Evolutionary conservation across 345 rosid genomes (phyloP).

Genomic region (Eucalyptus pauciflora): DNA sequence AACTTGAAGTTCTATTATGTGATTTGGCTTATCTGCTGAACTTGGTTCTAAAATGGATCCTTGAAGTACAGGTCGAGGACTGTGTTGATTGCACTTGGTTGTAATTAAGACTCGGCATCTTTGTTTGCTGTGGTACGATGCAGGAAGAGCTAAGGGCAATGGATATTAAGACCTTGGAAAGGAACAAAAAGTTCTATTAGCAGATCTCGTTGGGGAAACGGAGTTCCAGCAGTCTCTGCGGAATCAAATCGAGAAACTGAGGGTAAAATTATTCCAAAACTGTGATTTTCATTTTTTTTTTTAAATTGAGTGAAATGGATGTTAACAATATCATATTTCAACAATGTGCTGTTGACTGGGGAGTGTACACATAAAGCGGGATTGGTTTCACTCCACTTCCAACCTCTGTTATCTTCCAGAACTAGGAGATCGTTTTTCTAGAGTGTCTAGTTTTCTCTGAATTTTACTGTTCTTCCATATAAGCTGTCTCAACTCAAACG

Average conservation of each 20-base stretch:
- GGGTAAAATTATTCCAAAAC: constrained; percentile 16
- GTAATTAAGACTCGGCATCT: background rate
- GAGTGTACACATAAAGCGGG: background rate
- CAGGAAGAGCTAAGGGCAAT: constrained; percentile 52
- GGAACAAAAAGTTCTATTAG: constrained; percentile 34
- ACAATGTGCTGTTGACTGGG: background rate
- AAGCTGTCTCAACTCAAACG: too few species aligned
- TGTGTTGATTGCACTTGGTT: background rate
- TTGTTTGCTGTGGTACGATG: background rate
- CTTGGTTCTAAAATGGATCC: background rate
- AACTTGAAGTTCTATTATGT: background rate
- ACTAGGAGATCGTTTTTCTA: background rate
- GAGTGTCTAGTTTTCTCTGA: background rate
- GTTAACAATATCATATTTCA: background rate
- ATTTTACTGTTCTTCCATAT: too few species aligned
- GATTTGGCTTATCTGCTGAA: background rate
- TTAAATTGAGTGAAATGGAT: background rate
- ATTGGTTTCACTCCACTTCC: background rate
- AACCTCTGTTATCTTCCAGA: background rate
- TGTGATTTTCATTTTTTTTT: background rate
- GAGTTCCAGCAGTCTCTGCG: constrained; percentile 33
- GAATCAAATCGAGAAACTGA: constrained; percentile 37
- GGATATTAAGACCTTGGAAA: constrained; percentile 38
- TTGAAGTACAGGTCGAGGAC: background rate
- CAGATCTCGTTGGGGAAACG: constrained; percentile 49